These are phyloP conservation scores for Biscutella laevigata DNA, from an alignment of 441 rosid species.

Conservation along the genomic window DNA sequence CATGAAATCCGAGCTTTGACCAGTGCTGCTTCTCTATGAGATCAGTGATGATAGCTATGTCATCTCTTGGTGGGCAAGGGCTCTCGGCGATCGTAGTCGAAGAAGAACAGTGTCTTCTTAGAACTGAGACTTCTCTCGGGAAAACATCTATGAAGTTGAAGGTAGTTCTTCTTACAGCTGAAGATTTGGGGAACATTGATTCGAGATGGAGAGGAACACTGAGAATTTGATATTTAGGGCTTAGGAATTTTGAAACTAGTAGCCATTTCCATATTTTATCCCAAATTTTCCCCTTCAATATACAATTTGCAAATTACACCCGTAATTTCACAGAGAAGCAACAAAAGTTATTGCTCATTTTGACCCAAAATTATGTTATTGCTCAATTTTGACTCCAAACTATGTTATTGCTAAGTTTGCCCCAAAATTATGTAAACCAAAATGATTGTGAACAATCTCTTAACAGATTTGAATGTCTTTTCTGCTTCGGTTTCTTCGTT, in stretches of 20 bases:
- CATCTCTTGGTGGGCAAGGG: conserved; percentile 1
- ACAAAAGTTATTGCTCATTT: background rate
- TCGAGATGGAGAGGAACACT: conserved; percentile 4
- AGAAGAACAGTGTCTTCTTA: conserved; percentile 2
- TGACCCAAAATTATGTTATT: no score
- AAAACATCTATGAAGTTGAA: background rate
- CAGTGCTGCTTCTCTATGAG: conserved; percentile 57
- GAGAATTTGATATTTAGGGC: background rate
- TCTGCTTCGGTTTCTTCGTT: background rate
- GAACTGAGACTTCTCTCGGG: background rate
- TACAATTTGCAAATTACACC: background rate
- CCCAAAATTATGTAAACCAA: background rate
- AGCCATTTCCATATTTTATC: background rate
- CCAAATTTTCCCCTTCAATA: background rate
- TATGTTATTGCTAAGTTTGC: background rate
- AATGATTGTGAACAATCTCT: background rate
- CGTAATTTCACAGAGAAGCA: no score
- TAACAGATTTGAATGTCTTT: background rate
- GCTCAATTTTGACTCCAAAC: no score
- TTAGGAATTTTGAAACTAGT: background rate
- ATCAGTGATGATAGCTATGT: conserved; percentile 22
- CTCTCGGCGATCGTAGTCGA: background rate
- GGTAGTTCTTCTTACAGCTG: background rate
- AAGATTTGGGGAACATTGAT: conserved; percentile 12
- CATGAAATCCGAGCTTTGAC: conserved; percentile 39